Conservation (phyloP, 1,284 basidiomycete species). For the Trametes sp. region DNA sequence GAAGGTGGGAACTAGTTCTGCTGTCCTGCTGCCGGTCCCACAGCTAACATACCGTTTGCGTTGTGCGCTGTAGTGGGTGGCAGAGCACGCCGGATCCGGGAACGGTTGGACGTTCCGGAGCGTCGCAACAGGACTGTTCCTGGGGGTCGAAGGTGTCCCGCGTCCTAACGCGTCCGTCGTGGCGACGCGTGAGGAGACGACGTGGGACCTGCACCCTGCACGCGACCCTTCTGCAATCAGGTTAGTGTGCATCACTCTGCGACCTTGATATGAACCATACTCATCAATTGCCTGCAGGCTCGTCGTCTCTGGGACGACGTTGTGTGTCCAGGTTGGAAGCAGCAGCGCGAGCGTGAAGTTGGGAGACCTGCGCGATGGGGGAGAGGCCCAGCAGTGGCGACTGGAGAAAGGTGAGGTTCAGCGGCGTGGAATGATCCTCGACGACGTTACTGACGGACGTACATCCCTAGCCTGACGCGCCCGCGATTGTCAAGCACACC, state of each 20-base stretch:
- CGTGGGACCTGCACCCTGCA: conserved; percentile 37
- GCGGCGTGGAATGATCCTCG: neutral
- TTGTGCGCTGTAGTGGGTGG: conserved; percentile 50
- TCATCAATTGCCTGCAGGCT: conserved; percentile 14
- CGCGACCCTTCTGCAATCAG: conserved; percentile 25
- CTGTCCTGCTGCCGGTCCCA: neutral
- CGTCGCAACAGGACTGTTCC: conserved; percentile 46
- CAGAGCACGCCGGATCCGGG: conserved; percentile 42
- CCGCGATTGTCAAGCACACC: too few species aligned
- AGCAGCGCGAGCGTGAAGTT: conserved; percentile 15
- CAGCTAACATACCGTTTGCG: neutral
- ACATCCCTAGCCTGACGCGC: too few species aligned
- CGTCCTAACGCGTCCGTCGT: conserved; percentile 42
- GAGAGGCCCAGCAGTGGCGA: conserved; percentile 27
- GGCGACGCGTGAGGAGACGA: conserved; percentile 39
- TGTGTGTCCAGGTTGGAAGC: conserved; percentile 21
- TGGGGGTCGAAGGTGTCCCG: conserved; percentile 41
- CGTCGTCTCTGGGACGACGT: conserved; percentile 9
- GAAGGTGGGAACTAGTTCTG: conserved; percentile 46
- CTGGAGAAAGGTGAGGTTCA: conserved; percentile 21
- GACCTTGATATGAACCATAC: too few species aligned
- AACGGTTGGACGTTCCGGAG: conserved; percentile 50
- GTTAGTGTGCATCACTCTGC: conserved; percentile 23
- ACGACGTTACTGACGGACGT: too few species aligned
- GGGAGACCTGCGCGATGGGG: conserved; percentile 21